These are phyloP conservation scores for Helichrysum umbraculigerum DNA, from an alignment of 129 eudicot species.

Conservation along the genomic window DNA sequence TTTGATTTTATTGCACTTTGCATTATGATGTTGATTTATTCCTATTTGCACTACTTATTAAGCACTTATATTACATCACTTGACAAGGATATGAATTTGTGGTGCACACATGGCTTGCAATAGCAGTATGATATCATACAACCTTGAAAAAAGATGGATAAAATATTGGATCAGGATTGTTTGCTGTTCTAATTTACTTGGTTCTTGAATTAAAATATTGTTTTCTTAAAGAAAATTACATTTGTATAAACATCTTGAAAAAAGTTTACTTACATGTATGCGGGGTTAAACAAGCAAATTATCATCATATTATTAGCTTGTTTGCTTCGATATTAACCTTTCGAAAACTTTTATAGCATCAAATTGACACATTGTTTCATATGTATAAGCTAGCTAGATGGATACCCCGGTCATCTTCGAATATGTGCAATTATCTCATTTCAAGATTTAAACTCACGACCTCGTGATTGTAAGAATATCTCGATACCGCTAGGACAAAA, in stretches of 20 bases:
- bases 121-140: conserved; percentile 11
- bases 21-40: conserved; percentile 17
- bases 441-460: no score
- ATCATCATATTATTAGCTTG: no score
- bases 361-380: no score
- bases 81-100: conserved; percentile 10
- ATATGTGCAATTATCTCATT: no score
- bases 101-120: conserved; percentile 25
- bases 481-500: no score
- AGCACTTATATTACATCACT: not conserved
- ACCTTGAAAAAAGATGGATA: not conserved
- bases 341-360: no score
- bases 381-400: no score
- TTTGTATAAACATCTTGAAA: not conserved
- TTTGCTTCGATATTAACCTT: no score
- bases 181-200: not conserved
- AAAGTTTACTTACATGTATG: not conserved
- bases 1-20: not conserved
- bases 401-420: no score
- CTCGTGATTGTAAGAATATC: no score
- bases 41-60: not conserved
- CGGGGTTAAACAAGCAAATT: no score
- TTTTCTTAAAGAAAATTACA: not conserved
- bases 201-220: not conserved
- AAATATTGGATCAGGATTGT: not conserved